Base-by-base conservation (phyloP, 495 filamentous ascomycete genomes). In the Hyaloscypha bicolor region DNA sequence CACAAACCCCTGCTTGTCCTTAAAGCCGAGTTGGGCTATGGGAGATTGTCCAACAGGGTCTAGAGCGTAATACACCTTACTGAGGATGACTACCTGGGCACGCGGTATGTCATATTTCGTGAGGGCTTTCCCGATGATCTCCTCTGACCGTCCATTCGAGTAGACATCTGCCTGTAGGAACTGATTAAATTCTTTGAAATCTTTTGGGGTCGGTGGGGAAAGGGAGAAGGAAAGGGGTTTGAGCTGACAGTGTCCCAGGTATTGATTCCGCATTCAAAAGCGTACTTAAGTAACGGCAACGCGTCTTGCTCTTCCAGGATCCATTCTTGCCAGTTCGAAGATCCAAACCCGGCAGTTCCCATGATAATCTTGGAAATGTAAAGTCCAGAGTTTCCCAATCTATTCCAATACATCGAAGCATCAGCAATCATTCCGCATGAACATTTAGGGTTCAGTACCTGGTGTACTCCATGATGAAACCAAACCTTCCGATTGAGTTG, bases 91-190 rank as follows among this genome's bases (percentile, higher is more conserved):
- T 42, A 96, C 80, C 65, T 87, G 87, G 64, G 87, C 77, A 32
- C 92, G 90, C 0, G 91, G 90, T 69, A 95, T 93, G 61, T 84
- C 81, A 80, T 87, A 93, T 68, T 89, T 79, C 73, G 86, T 87
- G 63, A 94, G 76, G 4, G 92, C 91, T 76, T 93, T 93, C 73
- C 86, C 91, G 62, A 94, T 81, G 71, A 94, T 85, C 60, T 81
- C 73, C 74, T 95, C 92, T 6, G 85, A 88, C 3, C 69, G 76
- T 35, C 92, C 92, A 73, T 93, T 85, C 3, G 88, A 91, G 79
- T 94, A 94, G 67, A 76, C 57, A 62, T 83, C 79, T 31, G 78
- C 88, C 51, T 75, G 68, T 77, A 72, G 55, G 21, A 32, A 32
- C 19, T 4, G 53, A 56, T 76, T 76, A 58, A 77, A 76, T 70